Evolutionary conservation across 352 stramenopile genomes (phyloP).

Genomic region (Phytopythium vexans): DNA sequence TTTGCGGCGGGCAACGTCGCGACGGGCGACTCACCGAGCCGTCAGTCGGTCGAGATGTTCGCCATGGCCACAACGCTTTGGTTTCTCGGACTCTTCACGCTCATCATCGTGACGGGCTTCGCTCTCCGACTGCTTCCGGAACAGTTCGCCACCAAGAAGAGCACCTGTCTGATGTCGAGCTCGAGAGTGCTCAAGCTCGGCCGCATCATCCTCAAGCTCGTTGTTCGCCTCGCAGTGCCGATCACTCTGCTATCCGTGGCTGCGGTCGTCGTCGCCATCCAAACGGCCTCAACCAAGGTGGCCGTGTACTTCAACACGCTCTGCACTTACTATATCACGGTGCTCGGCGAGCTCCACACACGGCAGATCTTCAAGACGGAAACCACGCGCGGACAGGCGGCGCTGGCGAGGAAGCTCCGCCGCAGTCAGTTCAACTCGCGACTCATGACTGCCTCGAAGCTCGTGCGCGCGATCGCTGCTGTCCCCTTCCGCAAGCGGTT

Average conservation of each 20-base stretch:
- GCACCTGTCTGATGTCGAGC: no score
- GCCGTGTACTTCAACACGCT: slow-evolving; percentile 16
- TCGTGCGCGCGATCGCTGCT: no score
- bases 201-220: slow-evolving; percentile 1
- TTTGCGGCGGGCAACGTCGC: slow-evolving; percentile 5
- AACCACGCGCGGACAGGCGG: slow-evolving; percentile 7
- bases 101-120: not conserved
- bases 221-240: not conserved
- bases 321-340: slow-evolving; percentile 13
- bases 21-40: slow-evolving; percentile 3
- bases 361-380: slow-evolving; percentile 9
- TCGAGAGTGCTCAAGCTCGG: not conserved
- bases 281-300: slow-evolving; percentile 10
- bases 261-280: slow-evolving; percentile 7
- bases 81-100: slow-evolving; percentile 8
- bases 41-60: slow-evolving; percentile 6
- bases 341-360: slow-evolving; percentile 8
- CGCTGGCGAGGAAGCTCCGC: not conserved
- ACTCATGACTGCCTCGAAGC: not conserved
- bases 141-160: not conserved
- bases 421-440: not conserved
- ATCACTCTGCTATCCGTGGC: not conserved
- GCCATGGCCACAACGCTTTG: slow-evolving; percentile 3
- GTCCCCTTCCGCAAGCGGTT: not conserved
- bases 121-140: slow-evolving; percentile 6